Base-by-base conservation (phyloP, 1,139 yeast species). In the Keqinozyma sinolaborantium region DNA sequence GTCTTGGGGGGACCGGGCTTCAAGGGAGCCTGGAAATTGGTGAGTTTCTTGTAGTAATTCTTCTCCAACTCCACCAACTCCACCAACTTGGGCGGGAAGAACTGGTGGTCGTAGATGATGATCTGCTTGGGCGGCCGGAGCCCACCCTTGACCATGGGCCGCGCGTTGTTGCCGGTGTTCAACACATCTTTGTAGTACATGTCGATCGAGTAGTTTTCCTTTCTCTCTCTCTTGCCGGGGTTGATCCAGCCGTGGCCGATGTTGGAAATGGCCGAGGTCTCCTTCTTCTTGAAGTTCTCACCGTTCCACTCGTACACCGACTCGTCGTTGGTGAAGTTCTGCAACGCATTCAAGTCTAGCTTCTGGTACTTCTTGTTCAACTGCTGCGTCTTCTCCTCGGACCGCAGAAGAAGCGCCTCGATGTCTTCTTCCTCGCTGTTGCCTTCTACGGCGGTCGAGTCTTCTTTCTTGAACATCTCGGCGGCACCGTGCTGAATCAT, bases 221-320 rank as follows among this genome's bases (percentile, higher is more conserved):
- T 83, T 40, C 92, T 70, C 55, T 83, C 92, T 60, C 94, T 73
- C 50, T 81, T 83, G 2, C 85, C 74, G 2, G 90, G 88, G 40
- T 82, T 77, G 38, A 83, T 77, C 86, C 86, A 81, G 8, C 66
- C 75, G 41, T 68, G 74, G 14, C 71, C 73, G 35, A 69, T 57
- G 35, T 56, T 59, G 16, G 64, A 46, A 29, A 62, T 55, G 14
- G 67, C 63, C 25, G 70, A 53, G 28, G 63, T 59, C 24, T 70
- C 70, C 44, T 79, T 80, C 64, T 82, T 83, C 55, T 81, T 81
- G 60, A 83, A 83, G 48, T 81, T 83, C 41, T 81, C 79, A 29
- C 95, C 95, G 53, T 83, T 81, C 95, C 95, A 83, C 56, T 83
- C 92, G 53, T 83, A 83, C 5, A 85, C 88, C 2, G 88, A 80